Evolutionary conservation across 2,329 filamentous ascomycete genomes (phyloP).

Genomic region (Allantophomopsis cytisporea): DNA sequence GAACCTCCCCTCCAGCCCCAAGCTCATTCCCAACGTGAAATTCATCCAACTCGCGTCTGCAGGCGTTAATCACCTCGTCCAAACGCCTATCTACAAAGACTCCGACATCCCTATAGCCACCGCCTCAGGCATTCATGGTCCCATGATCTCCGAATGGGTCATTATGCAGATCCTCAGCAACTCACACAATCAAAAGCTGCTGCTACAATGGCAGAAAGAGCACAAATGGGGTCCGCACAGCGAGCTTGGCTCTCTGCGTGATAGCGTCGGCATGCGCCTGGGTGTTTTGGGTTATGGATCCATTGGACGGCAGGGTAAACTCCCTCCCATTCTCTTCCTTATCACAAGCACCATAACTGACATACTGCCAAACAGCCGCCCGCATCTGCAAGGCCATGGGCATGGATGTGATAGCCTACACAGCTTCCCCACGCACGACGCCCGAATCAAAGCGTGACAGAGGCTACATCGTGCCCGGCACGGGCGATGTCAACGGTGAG

Average conservation of each 20-base stretch:
- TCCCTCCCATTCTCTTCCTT: background rate
- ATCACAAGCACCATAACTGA: slow-evolving; percentile 1
- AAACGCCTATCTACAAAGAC: slow-evolving; percentile 17
- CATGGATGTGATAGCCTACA: slow-evolving; percentile 52
- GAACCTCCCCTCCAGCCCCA: slow-evolving; percentile 12
- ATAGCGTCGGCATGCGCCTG: slow-evolving; percentile 42
- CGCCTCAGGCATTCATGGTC: slow-evolving; percentile 24
- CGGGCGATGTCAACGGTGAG: slow-evolving; percentile 24
- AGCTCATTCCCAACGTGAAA: slow-evolving; percentile 17
- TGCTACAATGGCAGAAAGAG: slow-evolving; percentile 43
- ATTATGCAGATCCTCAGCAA: slow-evolving; percentile 46
- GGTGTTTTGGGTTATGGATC: slow-evolving; percentile 30
- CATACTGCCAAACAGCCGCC: slow-evolving; percentile 24
- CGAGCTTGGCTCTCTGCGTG: slow-evolving; percentile 24
- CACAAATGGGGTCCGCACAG: slow-evolving; percentile 32
- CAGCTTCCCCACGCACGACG: slow-evolving; percentile 43
- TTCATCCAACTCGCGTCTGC: slow-evolving; percentile 20
- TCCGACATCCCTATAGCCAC: slow-evolving; percentile 20
- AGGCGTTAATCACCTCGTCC: slow-evolving; percentile 16
- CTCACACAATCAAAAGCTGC: slow-evolving; percentile 34
- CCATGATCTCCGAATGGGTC: slow-evolving; percentile 55
- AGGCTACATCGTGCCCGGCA: slow-evolving; percentile 51
- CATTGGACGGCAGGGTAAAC: slow-evolving; percentile 26
- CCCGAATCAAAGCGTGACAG: slow-evolving; percentile 39
- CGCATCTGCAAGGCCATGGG: slow-evolving; percentile 40